These are phyloP conservation scores for Thielaviopsis musarum DNA, from an alignment of 2,329 filamentous ascomycete species.

Conservation along the genomic window DNA sequence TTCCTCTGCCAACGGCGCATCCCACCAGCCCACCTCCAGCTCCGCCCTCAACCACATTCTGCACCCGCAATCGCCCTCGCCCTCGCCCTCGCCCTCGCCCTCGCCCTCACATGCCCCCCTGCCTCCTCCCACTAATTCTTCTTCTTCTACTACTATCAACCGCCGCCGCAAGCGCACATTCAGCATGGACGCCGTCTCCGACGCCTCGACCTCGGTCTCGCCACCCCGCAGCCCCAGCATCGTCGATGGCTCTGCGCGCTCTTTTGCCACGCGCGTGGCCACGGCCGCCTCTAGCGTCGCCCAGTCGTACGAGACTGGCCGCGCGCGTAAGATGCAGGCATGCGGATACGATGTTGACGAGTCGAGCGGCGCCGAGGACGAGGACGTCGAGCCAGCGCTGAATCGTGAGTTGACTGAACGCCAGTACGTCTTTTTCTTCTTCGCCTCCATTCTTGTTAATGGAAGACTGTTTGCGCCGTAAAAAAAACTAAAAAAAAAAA, in stretches of 20 bases:
- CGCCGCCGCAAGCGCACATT: background rate
- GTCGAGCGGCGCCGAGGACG: background rate
- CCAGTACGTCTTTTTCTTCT: background rate
- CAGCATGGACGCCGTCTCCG: background rate
- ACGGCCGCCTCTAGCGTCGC: background rate
- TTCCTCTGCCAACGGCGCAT: background rate
- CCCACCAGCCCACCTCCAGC: background rate
- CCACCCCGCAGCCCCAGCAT: conserved; percentile 22
- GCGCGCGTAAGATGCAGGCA: background rate
- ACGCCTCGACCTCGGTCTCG: background rate
- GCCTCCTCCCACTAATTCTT: no score
- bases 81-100: background rate
- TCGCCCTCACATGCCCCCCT: background rate
- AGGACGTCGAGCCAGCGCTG: background rate
- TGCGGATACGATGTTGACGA: background rate
- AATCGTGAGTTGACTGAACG: background rate
- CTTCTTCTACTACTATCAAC: no score
- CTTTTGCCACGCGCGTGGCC: conserved; percentile 30
- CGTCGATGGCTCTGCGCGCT: conserved; percentile 37
- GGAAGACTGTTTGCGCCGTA: no score
- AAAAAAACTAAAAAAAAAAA: background rate
- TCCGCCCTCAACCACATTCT: background rate
- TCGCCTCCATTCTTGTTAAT: no score
- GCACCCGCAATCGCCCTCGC: background rate
- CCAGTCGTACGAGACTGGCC: background rate